Percentiles rank a stretch among this genome's conserved stretches.
These are phyloP conservation scores for Backusella tuberculispora DNA, from an alignment of 192 early-diverging fungal genomes.

Conservation along the genomic window DNA sequence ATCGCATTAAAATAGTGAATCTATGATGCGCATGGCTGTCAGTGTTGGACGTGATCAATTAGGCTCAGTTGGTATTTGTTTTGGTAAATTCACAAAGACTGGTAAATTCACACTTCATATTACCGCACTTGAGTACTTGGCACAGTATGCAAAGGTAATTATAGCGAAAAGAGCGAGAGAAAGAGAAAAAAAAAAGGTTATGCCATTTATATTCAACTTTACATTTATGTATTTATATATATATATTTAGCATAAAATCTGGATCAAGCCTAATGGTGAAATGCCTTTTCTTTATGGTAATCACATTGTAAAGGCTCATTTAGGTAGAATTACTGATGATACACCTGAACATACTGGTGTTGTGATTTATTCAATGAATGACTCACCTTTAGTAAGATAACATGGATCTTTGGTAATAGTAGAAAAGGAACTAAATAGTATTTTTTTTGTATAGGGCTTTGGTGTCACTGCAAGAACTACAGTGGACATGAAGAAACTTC, in stretches of 20 bases:
- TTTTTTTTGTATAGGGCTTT: conserved; percentile 67
- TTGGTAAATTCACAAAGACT: conserved; percentile 99
- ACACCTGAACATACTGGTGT: conserved; percentile 98
- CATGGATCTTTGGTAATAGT: not conserved
- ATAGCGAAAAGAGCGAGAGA: too few species aligned
- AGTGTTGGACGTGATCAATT: conserved; percentile 86
- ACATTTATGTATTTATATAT: not conserved
- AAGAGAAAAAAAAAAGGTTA: not conserved
- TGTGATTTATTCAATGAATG: conserved; percentile 91
- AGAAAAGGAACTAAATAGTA: not conserved
- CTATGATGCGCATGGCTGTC: conserved; percentile 87
- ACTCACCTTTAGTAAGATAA: conserved; percentile 75
- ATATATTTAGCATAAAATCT: conserved; percentile 86
- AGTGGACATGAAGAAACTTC: conserved; percentile 87
- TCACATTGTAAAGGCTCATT: conserved; percentile 95
- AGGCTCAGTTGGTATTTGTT: conserved; percentile 92
- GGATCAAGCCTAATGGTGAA: conserved; percentile 99
- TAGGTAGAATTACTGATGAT: conserved; percentile 97
- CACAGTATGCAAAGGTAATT: conserved; percentile 89
- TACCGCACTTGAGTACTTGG: conserved; percentile 89
- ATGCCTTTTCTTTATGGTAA: conserved; percentile 99
- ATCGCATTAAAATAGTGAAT: conserved; percentile 58
- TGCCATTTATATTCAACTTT: not conserved
- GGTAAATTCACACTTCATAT: conserved; percentile 96
- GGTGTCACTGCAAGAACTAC: conserved; percentile 96